Base-by-base conservation (phyloP, 2,329 filamentous ascomycete species). In the Trichoderma guizhouense region DNA sequence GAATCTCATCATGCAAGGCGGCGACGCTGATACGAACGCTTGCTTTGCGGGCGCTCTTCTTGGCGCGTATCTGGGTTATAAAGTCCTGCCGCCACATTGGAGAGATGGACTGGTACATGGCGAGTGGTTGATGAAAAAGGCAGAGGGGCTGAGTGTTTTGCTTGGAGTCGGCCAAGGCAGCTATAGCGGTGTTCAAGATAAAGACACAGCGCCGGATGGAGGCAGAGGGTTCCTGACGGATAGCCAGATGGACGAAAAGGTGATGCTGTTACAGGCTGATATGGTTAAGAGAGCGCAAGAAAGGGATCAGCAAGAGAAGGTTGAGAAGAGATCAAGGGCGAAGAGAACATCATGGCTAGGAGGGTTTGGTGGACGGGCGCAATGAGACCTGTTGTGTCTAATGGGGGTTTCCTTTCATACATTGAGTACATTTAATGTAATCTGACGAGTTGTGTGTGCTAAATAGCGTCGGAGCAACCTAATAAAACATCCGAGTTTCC, bases 1-100 rank as follows among this genome's bases (percentile, higher is more conserved):
- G 0, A 80, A 84, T 7, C 79, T 88, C 15, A 82, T 85, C 43
- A 86, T 87, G 84, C 80, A 83, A 43, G 86, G 84, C 2, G 86
- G 86, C 0, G 86, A 88, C 72, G 85, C 86, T 3, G 86, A 88
- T 73, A 88, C 86, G 0, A 88, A 88, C 72, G 86, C 85, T 7
- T 86, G 84, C 58, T 85, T 85, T 68, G 85, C 86, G 0, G 86
- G 86, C 0, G 84, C 85, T 0, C 77, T 88, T 0, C 73, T 88
- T 0, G 86, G 86, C 0, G 82, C 81, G 0, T 84, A 83, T 53
- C 74, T 87, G 1, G 86, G 86, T 15, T 85, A 84, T 75, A 81
- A 79, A 53, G 78, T 78, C 1, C 77, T 88, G 5, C 85, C 86
- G 0, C 74, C 79, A 0, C 83, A 86, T 72, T 88, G 86, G 86